Conservation (phyloP, 2,329 filamentous ascomycete species). For the Leptoxyphium fumago region DNA sequence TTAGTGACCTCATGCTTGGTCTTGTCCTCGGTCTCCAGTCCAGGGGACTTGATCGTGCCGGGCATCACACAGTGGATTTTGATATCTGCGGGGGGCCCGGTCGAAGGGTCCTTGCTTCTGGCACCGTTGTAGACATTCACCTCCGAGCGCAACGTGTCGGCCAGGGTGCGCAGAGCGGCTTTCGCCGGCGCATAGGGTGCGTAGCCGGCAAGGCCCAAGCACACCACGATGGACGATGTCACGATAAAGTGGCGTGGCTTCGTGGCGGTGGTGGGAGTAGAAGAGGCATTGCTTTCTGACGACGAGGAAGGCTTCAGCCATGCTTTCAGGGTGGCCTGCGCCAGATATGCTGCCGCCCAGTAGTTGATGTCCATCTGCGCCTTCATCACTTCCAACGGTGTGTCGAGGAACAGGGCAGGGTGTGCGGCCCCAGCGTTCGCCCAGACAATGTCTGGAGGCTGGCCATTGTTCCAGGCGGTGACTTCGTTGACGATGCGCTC, state of each 20-base stretch:
- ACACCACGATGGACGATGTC: slow-evolving; percentile 62
- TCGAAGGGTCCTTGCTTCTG: slow-evolving; percentile 24
- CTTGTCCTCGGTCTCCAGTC: slow-evolving; percentile 58
- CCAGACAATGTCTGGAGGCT: slow-evolving; percentile 75
- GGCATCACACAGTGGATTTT: slow-evolving; percentile 72
- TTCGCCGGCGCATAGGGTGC: slow-evolving; percentile 72
- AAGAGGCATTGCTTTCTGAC: no score
- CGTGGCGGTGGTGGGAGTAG: slow-evolving; percentile 10
- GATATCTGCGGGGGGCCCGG: slow-evolving; percentile 47
- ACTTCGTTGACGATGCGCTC: slow-evolving; percentile 54
- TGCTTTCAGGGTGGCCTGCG: slow-evolving; percentile 58
- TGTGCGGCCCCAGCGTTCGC: slow-evolving; percentile 64
- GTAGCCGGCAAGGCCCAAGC: slow-evolving; percentile 71
- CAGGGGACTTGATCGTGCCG: slow-evolving; percentile 65
- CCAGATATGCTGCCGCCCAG: slow-evolving; percentile 73
- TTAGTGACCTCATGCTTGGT: slow-evolving; percentile 70
- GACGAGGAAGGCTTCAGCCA: slow-evolving; percentile 47
- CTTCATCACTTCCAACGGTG: slow-evolving; percentile 49
- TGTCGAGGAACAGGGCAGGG: slow-evolving; percentile 66
- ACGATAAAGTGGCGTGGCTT: slow-evolving; percentile 69
- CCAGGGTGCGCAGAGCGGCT: slow-evolving; percentile 66
- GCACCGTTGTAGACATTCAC: slow-evolving; percentile 68
- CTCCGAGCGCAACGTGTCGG: slow-evolving; percentile 74
- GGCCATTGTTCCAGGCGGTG: slow-evolving; percentile 61
- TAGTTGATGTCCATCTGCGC: slow-evolving; percentile 88